Evolutionary conservation across 75 land plant species (phyloP), one percentile per base, ranked within the genome.

Genomic region (Ceratopteris richardii): DNA sequence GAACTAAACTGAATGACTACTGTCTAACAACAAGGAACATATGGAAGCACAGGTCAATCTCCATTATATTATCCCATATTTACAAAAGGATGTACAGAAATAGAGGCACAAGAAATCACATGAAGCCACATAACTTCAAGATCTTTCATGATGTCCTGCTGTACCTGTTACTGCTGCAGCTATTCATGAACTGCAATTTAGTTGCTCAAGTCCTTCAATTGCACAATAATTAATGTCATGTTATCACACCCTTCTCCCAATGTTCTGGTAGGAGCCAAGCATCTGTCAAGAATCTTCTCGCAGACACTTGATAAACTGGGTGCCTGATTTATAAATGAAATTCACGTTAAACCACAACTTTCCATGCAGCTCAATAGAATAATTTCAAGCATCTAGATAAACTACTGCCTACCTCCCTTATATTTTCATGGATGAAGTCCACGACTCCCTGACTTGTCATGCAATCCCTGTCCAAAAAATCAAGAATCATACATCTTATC

Each of bases 141-240:
- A n/a, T n/a, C n/a, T n/a, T n/a, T n/a, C n/a, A n/a, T n/a, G n/a
- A n/a, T n/a, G n/a, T n/a, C n/a, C n/a, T n/a, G n/a, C n/a, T n/a
- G n/a, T n/a, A n/a, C n/a, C n/a, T n/a, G 37, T 9, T 33, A 9
- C 9, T 33, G 37, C 37, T 33, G 37, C 37, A 33, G 9, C 37
- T 33, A 33, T 9, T 33, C 37, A 3, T 33, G 3, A 3, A 9
- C 37, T 9, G 3, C 3, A 4, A 4, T 9, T 33, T 4, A 33
- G 37, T 33, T 33, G 37, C 37, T 33, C 37, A 33, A 33, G 9
- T 33, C 37, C 80, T 81, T 83, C 46, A 90, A 77, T 63, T 86
- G 87, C 44, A 90, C 96, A 62, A 90, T 66, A 51, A 90, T 81
- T 73, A 90, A 82, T 43, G 91, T 90, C 96, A 90, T 90, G 56